Evolutionary conservation across 768 basidiomycete genomes (phyloP).

Genomic region (Collybia nuda): DNA sequence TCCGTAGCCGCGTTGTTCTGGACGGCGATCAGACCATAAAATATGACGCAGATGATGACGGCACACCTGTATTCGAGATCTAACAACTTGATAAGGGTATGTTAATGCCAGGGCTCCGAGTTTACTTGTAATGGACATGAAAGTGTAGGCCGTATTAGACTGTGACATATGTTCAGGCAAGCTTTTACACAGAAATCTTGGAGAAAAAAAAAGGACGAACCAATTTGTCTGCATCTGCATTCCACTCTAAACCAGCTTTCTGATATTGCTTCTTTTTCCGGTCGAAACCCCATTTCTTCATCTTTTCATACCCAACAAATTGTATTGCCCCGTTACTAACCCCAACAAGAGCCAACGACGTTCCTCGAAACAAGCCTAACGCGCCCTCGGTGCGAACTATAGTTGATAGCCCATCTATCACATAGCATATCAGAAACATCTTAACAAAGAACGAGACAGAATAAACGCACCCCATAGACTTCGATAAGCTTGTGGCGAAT

Average conservation of each 20-base stretch:
- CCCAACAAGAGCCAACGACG: slow-evolving; percentile 84
- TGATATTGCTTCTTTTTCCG: slow-evolving; percentile 66
- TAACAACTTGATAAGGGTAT: slow-evolving; percentile 97
- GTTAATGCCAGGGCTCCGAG: slow-evolving; percentile 79
- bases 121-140: slow-evolving; percentile 92
- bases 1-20: slow-evolving; percentile 68
- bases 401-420: slow-evolving; percentile 61
- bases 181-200: background rate
- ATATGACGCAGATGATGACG: background rate
- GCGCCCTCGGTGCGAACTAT: slow-evolving; percentile 77
- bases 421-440: slow-evolving; percentile 1
- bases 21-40: background rate
- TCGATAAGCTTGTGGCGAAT: slow-evolving; percentile 73
- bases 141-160: slow-evolving; percentile 89
- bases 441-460: slow-evolving; percentile 5
- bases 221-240: slow-evolving; percentile 78
- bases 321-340: slow-evolving; percentile 95
- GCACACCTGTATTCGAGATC: slow-evolving; percentile 87
- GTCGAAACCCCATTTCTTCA: slow-evolving; percentile 89
- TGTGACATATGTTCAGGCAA: slow-evolving; percentile 25
- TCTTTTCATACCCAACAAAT: slow-evolving; percentile 94
- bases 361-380: slow-evolving; percentile 83
- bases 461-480: slow-evolving; percentile 68
- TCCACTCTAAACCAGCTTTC: slow-evolving; percentile 63
- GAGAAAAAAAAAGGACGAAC: slow-evolving; percentile 61